A percentile compares a stretch with the other conserved stretches of the same genome.
Conservation (phyloP, 805 yeast genomes). For the Priceomyces fermenticarens region DNA sequence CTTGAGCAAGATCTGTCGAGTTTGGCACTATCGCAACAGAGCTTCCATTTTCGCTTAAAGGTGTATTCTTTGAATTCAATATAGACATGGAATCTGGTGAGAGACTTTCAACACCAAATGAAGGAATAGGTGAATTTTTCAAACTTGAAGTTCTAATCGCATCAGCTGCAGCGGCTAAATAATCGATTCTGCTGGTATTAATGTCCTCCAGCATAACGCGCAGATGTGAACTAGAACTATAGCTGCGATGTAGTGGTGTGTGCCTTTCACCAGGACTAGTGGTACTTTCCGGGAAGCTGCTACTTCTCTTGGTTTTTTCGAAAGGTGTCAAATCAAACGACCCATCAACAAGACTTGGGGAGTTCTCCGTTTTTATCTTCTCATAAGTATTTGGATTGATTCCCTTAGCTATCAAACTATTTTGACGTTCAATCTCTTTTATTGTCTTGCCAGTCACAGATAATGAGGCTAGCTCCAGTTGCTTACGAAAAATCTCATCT, state of each 20-base stretch:
- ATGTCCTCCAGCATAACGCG: too few relatives aligned
- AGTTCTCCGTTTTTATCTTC: slow-evolving; percentile 4
- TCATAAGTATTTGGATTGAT: slow-evolving; percentile 39
- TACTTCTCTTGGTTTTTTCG: not conserved
- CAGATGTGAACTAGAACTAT: not conserved
- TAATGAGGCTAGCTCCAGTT: slow-evolving; percentile 53
- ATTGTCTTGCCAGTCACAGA: slow-evolving; percentile 56
- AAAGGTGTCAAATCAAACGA: slow-evolving; percentile 1
- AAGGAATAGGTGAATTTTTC: too few relatives aligned
- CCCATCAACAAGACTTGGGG: slow-evolving; percentile 2
- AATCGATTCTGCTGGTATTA: too few relatives aligned
- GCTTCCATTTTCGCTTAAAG: not conserved
- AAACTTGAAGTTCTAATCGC: too few relatives aligned
- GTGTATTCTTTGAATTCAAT: too few relatives aligned
- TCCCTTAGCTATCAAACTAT: slow-evolving; percentile 48
- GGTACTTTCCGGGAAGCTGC: not conserved
- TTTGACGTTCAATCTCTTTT: slow-evolving; percentile 48
- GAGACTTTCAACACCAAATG: too few relatives aligned
- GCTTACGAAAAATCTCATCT: slow-evolving; percentile 32
- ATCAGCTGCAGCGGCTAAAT: too few relatives aligned
- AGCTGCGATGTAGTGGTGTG: not conserved
- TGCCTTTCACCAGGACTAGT: not conserved
- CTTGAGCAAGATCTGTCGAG: slow-evolving; percentile 5
- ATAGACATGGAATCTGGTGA: too few relatives aligned
- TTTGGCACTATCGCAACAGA: not conserved